phyloP scores from a whole-genome alignment of 2,329 filamentous ascomycete genomes.

The Colletotrichum gigasporum region DNA sequence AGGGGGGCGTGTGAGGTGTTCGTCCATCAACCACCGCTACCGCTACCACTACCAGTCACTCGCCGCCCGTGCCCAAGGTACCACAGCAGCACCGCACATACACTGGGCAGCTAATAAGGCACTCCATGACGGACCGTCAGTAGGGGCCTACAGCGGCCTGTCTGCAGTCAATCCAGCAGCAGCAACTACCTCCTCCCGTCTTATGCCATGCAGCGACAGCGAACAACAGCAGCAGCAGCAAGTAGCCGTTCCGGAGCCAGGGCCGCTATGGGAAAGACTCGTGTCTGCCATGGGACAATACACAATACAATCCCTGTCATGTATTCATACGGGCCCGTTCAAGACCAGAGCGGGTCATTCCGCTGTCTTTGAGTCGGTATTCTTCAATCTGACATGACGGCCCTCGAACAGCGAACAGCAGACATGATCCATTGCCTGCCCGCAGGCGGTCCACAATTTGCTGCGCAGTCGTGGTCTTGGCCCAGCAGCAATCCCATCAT shows the following conservation, averaged over 20 bases:
- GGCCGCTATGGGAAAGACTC: too few relatives aligned
- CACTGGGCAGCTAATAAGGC: neutral
- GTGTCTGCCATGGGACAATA: neutral
- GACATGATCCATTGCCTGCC: neutral
- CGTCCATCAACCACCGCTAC: neutral
- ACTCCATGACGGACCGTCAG: too few relatives aligned
- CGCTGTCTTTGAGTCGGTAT: neutral
- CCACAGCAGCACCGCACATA: neutral
- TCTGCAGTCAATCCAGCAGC: too few relatives aligned
- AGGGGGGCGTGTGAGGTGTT: neutral
- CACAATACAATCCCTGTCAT: neutral
- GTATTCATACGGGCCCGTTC: neutral
- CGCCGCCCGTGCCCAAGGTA: neutral
- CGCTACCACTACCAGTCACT: neutral
- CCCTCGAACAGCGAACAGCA: neutral
- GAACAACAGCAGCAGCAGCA: too few relatives aligned
- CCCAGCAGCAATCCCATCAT: neutral
- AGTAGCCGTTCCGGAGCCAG: too few relatives aligned
- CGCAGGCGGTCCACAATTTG: neutral
- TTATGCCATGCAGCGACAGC: too few relatives aligned
- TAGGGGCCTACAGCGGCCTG: neutral
- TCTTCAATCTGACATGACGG: neutral
- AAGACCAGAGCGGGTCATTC: neutral
- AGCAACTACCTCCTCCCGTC: too few relatives aligned
- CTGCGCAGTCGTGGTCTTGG: neutral